Evolutionary conservation across 345 rosid genomes (phyloP).

Genomic region (Salix purpurea): DNA sequence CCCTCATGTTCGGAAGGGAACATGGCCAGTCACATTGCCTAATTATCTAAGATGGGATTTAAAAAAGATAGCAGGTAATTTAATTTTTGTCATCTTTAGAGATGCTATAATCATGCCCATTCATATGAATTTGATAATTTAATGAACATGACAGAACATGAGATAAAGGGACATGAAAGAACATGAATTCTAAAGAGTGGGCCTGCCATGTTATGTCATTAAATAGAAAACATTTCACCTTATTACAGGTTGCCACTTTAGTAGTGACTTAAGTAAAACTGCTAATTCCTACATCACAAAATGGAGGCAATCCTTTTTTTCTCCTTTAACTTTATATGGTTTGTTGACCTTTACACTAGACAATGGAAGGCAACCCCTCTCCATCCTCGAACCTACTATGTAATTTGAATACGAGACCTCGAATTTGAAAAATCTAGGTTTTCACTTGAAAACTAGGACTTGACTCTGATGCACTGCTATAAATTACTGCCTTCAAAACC

Average conservation of each 20-base stretch:
- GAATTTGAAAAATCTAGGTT: too few species aligned
- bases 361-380: neutral
- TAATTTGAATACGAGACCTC: too few species aligned
- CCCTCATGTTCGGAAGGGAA: neutral
- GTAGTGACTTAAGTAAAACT: neutral
- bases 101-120: neutral
- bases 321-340: neutral
- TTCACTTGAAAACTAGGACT: too few species aligned
- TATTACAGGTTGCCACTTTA: neutral
- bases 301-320: neutral
- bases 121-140: neutral
- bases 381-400: neutral
- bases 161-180: neutral
- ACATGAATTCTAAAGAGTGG: neutral
- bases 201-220: neutral
- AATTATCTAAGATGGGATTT: neutral
- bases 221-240: neutral
- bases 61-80: neutral
- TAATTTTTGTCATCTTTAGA: neutral
- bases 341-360: neutral
- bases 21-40: neutral
- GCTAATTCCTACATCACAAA: neutral
- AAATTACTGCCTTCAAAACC: neutral
- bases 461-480: too few species aligned
- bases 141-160: neutral